Percentiles rank a stretch among this genome's conserved stretches.
Conservation (phyloP, 164 flowering plant genomes). For the Stephania cephalantha region DNA sequence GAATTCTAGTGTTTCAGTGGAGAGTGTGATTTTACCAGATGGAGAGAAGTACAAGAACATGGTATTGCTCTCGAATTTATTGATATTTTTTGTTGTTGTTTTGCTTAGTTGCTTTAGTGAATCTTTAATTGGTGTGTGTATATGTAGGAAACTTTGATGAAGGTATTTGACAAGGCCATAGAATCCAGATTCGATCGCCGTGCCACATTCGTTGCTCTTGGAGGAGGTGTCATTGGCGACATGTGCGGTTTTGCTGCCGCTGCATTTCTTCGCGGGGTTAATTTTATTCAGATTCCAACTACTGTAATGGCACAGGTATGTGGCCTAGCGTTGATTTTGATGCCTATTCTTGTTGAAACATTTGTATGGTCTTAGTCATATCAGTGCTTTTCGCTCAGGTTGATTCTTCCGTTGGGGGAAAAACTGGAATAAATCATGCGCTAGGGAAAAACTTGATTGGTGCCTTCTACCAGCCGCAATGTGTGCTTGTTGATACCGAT, state of each 20-base stretch:
- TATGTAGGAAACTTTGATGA: conserved; percentile 82
- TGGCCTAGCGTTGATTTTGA: not conserved
- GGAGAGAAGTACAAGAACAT: conserved; percentile 93
- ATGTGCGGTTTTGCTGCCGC: conserved; percentile 99
- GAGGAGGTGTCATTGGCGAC: conserved; percentile 99
- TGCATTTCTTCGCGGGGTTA: conserved; percentile 90
- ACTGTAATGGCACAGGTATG: conserved; percentile 98
- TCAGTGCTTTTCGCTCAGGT: conserved; percentile 42
- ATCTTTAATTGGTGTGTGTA: not conserved
- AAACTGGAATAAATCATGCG: conserved; percentile 90
- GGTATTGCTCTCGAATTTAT: conserved; percentile 37
- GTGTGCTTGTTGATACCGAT: conserved; percentile 89
- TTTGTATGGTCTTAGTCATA: conserved; percentile 1
- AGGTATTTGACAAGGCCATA: conserved; percentile 93
- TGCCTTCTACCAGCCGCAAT: conserved; percentile 97
- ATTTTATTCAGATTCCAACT: conserved; percentile 97
- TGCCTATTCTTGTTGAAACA: not conserved
- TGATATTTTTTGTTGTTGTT: not conserved
- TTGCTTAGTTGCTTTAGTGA: not conserved
- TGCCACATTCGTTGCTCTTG: conserved; percentile 94
- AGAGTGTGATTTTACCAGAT: conserved; percentile 87
- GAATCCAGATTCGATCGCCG: conserved; percentile 83
- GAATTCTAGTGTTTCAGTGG: conserved; percentile 75
- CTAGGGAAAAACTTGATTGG: conserved; percentile 96
- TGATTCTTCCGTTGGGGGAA: conserved; percentile 99